A percentile compares a stretch with the other conserved stretches of the same genome.
These are phyloP conservation scores for Lecanicillium sp. DNA, from an alignment of 2,329 filamentous ascomycete species.

Conservation along the genomic window DNA sequence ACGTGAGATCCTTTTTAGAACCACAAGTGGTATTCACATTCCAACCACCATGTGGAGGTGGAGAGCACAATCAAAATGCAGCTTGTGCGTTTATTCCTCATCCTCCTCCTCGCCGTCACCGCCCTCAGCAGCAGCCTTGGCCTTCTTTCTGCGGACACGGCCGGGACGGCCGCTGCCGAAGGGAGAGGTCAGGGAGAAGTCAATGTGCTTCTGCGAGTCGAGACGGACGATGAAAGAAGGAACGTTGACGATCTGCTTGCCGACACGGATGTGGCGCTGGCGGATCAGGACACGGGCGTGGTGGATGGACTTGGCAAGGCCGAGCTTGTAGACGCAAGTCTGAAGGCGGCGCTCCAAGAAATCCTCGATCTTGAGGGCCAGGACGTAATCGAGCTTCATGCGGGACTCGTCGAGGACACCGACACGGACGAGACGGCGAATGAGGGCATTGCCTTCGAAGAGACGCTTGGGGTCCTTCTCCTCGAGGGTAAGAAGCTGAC, in stretches of 20 bases:
- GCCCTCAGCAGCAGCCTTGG: conserved; percentile 84
- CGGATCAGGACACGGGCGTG: conserved; percentile 99
- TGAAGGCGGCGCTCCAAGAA: conserved; percentile 99
- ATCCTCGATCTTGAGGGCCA: conserved; percentile 98
- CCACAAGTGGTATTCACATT: conserved; percentile 28
- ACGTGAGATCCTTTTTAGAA: conserved; percentile 29
- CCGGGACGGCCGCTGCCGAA: conserved; percentile 96
- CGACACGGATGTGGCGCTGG: conserved; percentile 99
- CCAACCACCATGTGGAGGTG: conserved; percentile 19
- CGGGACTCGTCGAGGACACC: conserved; percentile 99
- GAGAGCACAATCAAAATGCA: conserved; percentile 22
- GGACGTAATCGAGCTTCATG: conserved; percentile 99
- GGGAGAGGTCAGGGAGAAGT: conserved; percentile 95
- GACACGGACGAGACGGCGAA: conserved; percentile 98
- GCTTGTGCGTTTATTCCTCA: conserved; percentile 52
- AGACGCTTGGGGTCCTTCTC: conserved; percentile 99
- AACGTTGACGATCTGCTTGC: conserved; percentile 99
- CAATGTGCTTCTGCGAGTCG: conserved; percentile 99
- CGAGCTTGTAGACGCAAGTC: conserved; percentile 99
- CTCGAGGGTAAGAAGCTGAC: conserved; percentile 99
- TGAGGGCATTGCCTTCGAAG: conserved; percentile 99
- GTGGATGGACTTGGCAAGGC: conserved; percentile 99
- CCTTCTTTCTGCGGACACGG: conserved; percentile 99
- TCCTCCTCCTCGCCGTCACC: conserved; percentile 80
- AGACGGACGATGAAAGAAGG: conserved; percentile 99